Evolutionary conservation across 805 yeast genomes (phyloP), one percentile per base, ranked within the genome.

Genomic region (Candida coquimbonensis): DNA sequence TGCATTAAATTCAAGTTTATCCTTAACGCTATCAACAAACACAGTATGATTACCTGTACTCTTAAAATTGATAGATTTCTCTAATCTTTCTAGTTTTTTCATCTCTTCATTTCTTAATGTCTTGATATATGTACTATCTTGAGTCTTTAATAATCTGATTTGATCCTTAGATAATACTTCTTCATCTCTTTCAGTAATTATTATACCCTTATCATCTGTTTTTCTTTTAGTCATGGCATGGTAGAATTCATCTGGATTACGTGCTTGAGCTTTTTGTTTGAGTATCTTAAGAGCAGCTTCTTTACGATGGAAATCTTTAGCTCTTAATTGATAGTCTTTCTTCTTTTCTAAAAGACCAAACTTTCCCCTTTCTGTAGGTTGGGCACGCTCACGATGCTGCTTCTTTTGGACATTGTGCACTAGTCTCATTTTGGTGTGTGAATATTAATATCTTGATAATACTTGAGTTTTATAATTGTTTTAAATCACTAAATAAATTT

Each of bases 181-280:
- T 25, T 71, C 74, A 17, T 78, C 84, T 49, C 95, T 72, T 21
- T 86, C 87, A 1, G 80, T 68, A 11, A 84, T 62, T 41, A 84
- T 58, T 9, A 86, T 72, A 1, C 97, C 97, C 11, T 74, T 69
- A 2, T 72, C 67, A 52, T 88, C 95, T 5, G 93, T 80, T 56
- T 73, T 74, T 49, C 73, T 70, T 13, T 74, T 71, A 31, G 82
- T 77, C 99, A 93, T 93, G 19, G 88, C 93, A 77, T 88, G 96
- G 65, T 91, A 89, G 68, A 85, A 93, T 65, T 93, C 99, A 73
- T 93, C 99, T 14, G 95, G 95, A 62, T 93, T 93, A 55, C 88
- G 75, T 39, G 74, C 73, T 34, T 73, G 68, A 2, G 86, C 95
- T 61, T 88, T 91, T 37, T 73, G 71, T 53, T 85, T 79, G 47